Evolutionary conservation across 331 rosid species (phyloP), one percentile per base, ranked within the genome.

Genomic region (Rosa hybrid): DNA sequence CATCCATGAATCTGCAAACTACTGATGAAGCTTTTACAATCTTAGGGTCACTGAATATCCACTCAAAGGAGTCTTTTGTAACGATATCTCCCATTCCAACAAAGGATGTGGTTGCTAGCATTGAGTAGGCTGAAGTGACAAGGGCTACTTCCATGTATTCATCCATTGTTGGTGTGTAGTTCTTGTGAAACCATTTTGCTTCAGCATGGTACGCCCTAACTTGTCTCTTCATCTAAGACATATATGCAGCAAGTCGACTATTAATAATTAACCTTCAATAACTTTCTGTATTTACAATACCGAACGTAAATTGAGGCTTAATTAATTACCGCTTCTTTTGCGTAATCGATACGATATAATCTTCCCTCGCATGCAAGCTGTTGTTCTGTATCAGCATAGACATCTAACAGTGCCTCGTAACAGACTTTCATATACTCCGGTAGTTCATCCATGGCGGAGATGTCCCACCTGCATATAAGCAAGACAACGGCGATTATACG

Each of bases 401-500:
- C 2, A n/a, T 78, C 84, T 3, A 78, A 46, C 6, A 88, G 2
- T 59, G 84, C 75, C 7, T 59, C 38, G 46, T 85, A 89, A 30
- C 57, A 68, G 4, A 34, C 5, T 78, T 89, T 78, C 90, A 89
- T 86, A 74, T 87, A 86, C 39, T 80, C 83, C 1, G 89, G 89
- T 12, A 91, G 88, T 53, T 74, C 42, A 76, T 67, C 71, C 6
- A 78, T 14, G 50, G 4, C 57, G n/a, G 74, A 53, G 4, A 57
- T 62, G 70, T 88, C 86, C 94, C 92, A 90, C 41, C 89, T 90
- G 80, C 75, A 41, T 68, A 42, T 68, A 17, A 68, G 7, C 34
- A 30, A 30, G 34, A 10, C 6, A 4, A 4, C 5, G 27, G 5
- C 25, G 4, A 54, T 54, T 2, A 27, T n/a, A n/a, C n/a, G 63